Conservation (phyloP, 1,284 basidiomycete genomes). For the Flammula alnicola region DNA sequence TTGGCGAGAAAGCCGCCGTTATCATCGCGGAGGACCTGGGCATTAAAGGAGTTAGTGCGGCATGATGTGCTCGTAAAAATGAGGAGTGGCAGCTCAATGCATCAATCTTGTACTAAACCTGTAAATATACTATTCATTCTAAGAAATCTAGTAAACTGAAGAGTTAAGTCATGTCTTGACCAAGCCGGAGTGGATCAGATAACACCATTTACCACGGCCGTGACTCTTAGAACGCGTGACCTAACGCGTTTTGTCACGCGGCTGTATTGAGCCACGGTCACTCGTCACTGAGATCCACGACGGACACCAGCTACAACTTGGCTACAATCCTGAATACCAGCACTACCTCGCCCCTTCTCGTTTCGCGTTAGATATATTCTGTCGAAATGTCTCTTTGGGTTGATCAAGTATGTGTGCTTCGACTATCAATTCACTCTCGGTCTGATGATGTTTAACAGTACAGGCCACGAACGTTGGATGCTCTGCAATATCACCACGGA, state of each 20-base stretch:
- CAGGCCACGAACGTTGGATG: constrained; percentile 84
- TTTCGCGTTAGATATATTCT: too few relatives aligned
- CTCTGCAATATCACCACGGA: constrained; percentile 87
- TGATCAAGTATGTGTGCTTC: constrained; percentile 62
- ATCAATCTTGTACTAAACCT: too few relatives aligned
- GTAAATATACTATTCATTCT: too few relatives aligned
- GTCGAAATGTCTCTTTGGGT: constrained; percentile 85
- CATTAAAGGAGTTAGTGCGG: constrained; percentile 27
- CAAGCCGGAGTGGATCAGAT: too few relatives aligned
- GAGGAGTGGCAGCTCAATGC: too few relatives aligned
- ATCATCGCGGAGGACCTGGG: constrained; percentile 51
- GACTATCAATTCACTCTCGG: neutral
- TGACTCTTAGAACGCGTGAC: constrained; percentile 31
- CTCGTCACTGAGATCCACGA: constrained; percentile 8
- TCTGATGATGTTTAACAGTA: constrained; percentile 54
- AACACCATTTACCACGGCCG: too few relatives aligned
- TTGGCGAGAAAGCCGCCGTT: constrained; percentile 54
- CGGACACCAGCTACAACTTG: neutral
- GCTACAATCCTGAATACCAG: too few relatives aligned
- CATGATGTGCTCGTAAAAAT: too few relatives aligned
- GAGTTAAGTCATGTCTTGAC: too few relatives aligned
- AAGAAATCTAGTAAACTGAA: too few relatives aligned
- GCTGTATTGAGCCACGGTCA: constrained; percentile 8
- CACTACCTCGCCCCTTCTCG: too few relatives aligned
- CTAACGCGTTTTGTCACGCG: constrained; percentile 34